phyloP scores from a whole-genome alignment of 768 basidiomycete species.

The Boletus sp. region DNA sequence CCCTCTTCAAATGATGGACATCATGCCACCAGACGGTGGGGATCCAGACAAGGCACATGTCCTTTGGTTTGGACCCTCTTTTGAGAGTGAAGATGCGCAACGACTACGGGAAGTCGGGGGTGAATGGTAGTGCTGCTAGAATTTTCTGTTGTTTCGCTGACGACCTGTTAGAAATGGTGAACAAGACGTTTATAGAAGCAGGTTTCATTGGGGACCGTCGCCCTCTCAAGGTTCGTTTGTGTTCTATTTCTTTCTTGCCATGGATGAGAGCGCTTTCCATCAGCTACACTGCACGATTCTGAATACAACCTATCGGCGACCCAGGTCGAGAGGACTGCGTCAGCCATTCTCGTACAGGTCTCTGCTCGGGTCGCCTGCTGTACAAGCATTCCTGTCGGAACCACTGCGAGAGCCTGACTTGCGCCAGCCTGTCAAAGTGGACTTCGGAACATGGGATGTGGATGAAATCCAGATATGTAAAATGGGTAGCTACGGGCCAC shows the following conservation, averaged over 20 bases:
- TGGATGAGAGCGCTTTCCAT: background rate
- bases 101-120: slow-evolving; percentile 36
- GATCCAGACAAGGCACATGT: slow-evolving; percentile 48
- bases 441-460: slow-evolving; percentile 55
- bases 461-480: slow-evolving; percentile 62
- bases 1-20: slow-evolving; percentile 47
- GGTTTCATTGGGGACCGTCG: slow-evolving; percentile 47
- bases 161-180: slow-evolving; percentile 38
- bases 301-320: slow-evolving; percentile 47
- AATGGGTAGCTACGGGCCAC: slow-evolving; percentile 65
- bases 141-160: slow-evolving; percentile 3
- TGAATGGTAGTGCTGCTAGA: slow-evolving; percentile 18
- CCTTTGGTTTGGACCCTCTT: slow-evolving; percentile 52
- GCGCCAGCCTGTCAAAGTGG: slow-evolving; percentile 33
- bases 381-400: slow-evolving; percentile 5
- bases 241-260: background rate
- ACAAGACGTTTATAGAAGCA: slow-evolving; percentile 37
- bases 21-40: slow-evolving; percentile 43
- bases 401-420: slow-evolving; percentile 1
- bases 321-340: slow-evolving; percentile 26
- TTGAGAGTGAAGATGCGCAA: slow-evolving; percentile 30
- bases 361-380: slow-evolving; percentile 32
- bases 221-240: slow-evolving; percentile 46
- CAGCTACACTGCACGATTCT: slow-evolving; percentile 52
- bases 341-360: slow-evolving; percentile 43